Conservation (phyloP, 805 yeast genomes). For the Cyberlindnera xishuangbannaensis region DNA sequence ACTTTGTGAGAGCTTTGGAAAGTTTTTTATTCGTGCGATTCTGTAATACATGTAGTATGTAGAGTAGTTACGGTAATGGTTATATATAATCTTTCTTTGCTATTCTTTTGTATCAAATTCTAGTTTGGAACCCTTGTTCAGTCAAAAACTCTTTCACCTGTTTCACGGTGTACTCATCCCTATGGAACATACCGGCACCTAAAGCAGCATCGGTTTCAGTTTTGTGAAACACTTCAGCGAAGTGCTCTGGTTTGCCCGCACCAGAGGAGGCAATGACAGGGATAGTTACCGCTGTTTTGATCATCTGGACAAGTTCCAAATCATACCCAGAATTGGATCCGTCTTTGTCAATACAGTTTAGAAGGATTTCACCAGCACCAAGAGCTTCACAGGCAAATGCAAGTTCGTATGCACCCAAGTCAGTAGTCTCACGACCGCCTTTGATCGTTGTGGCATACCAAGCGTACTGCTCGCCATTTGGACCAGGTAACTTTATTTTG, state of each 20-base stretch:
- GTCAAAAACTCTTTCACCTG: conserved; percentile 71
- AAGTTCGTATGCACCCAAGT: conserved; percentile 86
- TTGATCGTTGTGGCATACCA: conserved; percentile 95
- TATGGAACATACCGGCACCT: conserved; percentile 98
- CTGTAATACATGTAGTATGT: too few species aligned
- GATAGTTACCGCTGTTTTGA: conserved; percentile 68
- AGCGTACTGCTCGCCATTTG: conserved; percentile 82
- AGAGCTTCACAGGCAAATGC: conserved; percentile 83
- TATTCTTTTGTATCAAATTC: conserved; percentile 55
- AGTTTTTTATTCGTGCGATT: too few species aligned
- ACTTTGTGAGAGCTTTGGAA: too few species aligned
- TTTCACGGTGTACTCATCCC: conserved; percentile 85
- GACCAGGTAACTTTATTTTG: conserved; percentile 63
- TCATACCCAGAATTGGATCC: conserved; percentile 96
- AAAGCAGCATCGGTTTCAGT: conserved; percentile 93
- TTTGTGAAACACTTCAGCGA: conserved; percentile 75
- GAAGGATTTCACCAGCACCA: conserved; percentile 93
- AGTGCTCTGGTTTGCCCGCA: conserved; percentile 91
- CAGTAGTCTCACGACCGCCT: conserved; percentile 91
- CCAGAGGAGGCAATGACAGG: conserved; percentile 98
- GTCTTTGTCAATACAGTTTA: conserved; percentile 95
- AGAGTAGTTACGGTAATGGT: too few species aligned
- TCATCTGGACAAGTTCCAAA: conserved; percentile 72
- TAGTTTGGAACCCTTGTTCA: conserved; percentile 60
- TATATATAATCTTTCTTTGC: too few species aligned